Conservation (phyloP, 805 yeast genomes). For the Komagataella kurtzmanii region DNA sequence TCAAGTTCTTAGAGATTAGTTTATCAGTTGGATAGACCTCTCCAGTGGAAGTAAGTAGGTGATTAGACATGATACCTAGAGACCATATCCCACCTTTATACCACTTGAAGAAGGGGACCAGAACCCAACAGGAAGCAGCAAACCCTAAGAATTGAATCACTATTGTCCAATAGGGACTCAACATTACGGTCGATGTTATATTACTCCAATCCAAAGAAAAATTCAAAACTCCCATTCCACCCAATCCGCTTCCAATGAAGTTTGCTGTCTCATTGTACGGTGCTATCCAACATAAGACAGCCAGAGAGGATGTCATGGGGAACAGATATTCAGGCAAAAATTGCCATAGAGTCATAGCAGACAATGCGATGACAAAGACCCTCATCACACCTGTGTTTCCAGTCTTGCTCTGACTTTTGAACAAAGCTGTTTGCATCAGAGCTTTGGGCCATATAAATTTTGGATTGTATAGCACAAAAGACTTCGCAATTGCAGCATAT, state of each 20-base stretch:
- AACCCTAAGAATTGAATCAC: conserved; percentile 33
- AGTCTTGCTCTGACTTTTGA: conserved; percentile 12
- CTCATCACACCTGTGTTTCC: conserved; percentile 17
- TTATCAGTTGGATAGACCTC: conserved; percentile 25
- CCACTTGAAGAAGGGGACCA: conserved; percentile 35
- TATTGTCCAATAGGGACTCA: conserved; percentile 38
- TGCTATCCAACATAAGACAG: conserved; percentile 34
- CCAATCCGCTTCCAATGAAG: conserved; percentile 38
- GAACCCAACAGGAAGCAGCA: conserved; percentile 31
- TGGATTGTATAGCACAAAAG: conserved; percentile 31
- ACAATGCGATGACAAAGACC: conserved; percentile 22
- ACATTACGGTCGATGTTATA: conserved; percentile 34
- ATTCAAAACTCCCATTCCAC: conserved; percentile 37
- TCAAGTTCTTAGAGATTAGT: conserved; percentile 23
- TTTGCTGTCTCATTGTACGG: conserved; percentile 25
- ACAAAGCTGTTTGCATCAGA: conserved; percentile 35
- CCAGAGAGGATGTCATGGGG: conserved; percentile 35
- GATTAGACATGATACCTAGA: conserved; percentile 33
- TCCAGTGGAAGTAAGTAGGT: conserved; percentile 24
- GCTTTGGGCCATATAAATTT: conserved; percentile 38
- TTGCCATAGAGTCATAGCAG: conserved; percentile 28
- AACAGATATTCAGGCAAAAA: conserved; percentile 33
- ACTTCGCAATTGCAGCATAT: conserved; percentile 35
- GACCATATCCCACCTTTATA: conserved; percentile 14
- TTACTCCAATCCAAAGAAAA: conserved; percentile 40